phyloP scores from a whole-genome alignment of 495 filamentous ascomycete genomes.

The Tuber borchii region DNA sequence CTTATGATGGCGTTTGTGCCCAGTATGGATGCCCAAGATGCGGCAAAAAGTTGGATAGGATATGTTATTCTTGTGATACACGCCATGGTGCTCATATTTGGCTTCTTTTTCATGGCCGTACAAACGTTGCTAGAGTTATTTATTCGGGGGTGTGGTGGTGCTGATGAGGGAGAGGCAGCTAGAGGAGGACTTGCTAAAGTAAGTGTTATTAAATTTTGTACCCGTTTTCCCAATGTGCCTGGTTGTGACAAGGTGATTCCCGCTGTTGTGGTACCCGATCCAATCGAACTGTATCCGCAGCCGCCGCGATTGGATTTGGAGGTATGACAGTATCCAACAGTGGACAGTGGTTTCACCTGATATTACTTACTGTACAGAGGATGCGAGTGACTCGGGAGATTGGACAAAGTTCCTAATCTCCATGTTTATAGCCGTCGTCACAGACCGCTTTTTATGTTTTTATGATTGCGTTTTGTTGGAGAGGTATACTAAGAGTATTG shows the following conservation, averaged over 20 bases:
- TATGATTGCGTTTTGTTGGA: neutral
- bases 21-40: constrained; percentile 65
- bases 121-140: constrained; percentile 83
- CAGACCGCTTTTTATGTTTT: neutral
- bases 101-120: constrained; percentile 85
- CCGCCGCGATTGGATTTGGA: neutral
- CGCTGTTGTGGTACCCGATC: neutral
- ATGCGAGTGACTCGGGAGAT: neutral
- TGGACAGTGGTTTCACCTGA: neutral
- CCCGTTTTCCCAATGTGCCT: neutral
- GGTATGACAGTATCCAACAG: neutral
- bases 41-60: constrained; percentile 85
- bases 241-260: neutral
- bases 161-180: constrained; percentile 61
- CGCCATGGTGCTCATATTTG: constrained; percentile 78
- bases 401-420: neutral
- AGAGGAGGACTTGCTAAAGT: constrained; percentile 82
- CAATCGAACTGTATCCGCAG: neutral
- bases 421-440: neutral
- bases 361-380: neutral
- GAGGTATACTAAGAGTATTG: constrained; percentile 30
- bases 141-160: constrained; percentile 71
- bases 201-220: constrained; percentile 35
- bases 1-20: constrained; percentile 84
- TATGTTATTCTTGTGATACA: constrained; percentile 86